These are phyloP conservation scores for Cardamine chenopodiifolia DNA, from an alignment of 345 rosid species.

Conservation along the genomic window DNA sequence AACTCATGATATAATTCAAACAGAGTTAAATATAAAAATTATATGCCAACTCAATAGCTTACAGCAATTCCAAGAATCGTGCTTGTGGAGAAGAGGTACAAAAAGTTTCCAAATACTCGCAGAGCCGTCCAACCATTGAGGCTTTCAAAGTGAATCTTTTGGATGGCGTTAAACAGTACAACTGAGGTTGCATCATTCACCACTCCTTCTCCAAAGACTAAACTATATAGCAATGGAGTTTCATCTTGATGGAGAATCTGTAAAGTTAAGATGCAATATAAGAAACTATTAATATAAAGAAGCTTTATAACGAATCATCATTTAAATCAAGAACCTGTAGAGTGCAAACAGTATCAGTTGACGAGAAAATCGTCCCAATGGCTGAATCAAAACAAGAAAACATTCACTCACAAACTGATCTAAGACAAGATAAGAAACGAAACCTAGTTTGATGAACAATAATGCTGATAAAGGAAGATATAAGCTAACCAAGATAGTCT, in stretches of 20 bases:
- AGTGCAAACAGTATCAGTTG: slow-evolving; percentile 94
- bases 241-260: slow-evolving; percentile 93
- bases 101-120: slow-evolving; percentile 59
- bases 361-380: slow-evolving; percentile 83
- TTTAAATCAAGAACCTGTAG: slow-evolving; percentile 63
- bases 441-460: background rate
- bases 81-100: slow-evolving; percentile 75
- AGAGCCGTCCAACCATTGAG: slow-evolving; percentile 52
- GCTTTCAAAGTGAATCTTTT: slow-evolving; percentile 64
- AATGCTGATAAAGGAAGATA: background rate
- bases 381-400: slow-evolving; percentile 52
- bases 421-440: background rate
- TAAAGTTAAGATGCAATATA: background rate
- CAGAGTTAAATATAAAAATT: background rate
- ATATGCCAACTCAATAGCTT: slow-evolving; percentile 36
- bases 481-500: slow-evolving; percentile 68
- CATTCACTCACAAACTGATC: slow-evolving; percentile 24
- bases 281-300: background rate
- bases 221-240: slow-evolving; percentile 79
- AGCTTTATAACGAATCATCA: background rate
- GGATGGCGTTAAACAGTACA: slow-evolving; percentile 79
- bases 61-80: slow-evolving; percentile 73
- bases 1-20: slow-evolving; percentile 18
- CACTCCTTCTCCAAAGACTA: slow-evolving; percentile 95
- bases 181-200: slow-evolving; percentile 94